Base-by-base conservation (phyloP, 495 filamentous ascomycete genomes). In the Podospora pseudoanserina region DNA sequence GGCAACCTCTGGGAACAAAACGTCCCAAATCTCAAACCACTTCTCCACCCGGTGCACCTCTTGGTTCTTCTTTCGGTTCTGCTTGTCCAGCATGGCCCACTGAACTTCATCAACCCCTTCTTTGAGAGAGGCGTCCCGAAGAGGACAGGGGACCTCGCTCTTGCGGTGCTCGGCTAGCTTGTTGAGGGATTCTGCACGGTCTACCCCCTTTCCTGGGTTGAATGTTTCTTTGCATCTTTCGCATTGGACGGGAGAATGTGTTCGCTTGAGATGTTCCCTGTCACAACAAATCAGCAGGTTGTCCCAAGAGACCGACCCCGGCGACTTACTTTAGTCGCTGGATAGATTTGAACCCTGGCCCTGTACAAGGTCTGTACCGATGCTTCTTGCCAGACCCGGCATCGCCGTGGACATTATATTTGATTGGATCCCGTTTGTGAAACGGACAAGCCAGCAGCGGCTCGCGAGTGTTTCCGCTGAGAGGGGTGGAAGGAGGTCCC, bases 11-110 rank as follows among this genome's bases (percentile, higher is more conserved):
- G 70, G 71, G 30, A 75, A 75, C 11, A 75, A 60, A 15, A 75
- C 70, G 44, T 72, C 73, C 73, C 73, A 75, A 13, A 75, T 75
- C 68, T 75, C 73, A 23, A 72, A 73, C 73, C 73, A 75, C 64
- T 75, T 75, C 66, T 73, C 73, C 11, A 75, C 66, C 44, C 69
- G 53, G 34, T 75, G 71, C 13, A 63, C 62, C 34, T 75, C 73
- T 54, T 73, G 71, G 44, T 74, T 74, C 68, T 75, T 75, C 57
- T 69, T 71, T 15, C 71, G 64, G 39, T 70, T 75, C 54, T 75
- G 70, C 58, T 69, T 72, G 44, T 75, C 73, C 7, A 75, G 67
- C 53, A 61, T 69, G n/a, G 73, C 73, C 73, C 73, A 75, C 23
- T 75, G 73, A 39, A 67, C 68, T 44, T 72, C 73, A 28, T 68